These are phyloP conservation scores for Trichoderma sp. DNA, from an alignment of 2,329 filamentous ascomycete species.

Conservation along the genomic window DNA sequence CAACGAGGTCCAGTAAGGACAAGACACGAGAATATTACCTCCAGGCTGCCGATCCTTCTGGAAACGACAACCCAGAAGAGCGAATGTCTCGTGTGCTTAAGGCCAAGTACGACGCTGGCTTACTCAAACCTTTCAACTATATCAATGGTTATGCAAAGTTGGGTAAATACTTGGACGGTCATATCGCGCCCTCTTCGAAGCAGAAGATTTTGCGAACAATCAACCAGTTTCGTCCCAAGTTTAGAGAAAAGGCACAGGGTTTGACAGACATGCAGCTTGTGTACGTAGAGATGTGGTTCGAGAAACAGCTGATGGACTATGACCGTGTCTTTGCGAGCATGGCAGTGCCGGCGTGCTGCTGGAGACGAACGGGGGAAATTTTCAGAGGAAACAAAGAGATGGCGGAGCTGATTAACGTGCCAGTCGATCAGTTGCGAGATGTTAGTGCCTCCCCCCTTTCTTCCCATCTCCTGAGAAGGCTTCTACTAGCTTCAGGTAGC, in stretches of 20 bases:
- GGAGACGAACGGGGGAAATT: constrained; percentile 95
- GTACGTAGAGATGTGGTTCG: constrained; percentile 99
- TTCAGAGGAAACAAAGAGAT: constrained; percentile 98
- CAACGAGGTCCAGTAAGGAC: constrained; percentile 69
- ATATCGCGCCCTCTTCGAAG: constrained; percentile 80
- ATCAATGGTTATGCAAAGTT: constrained; percentile 92
- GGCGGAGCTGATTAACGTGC: constrained; percentile 92
- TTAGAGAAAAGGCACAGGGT: constrained; percentile 89
- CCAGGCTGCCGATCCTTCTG: constrained; percentile 92
- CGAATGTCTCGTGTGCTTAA: constrained; percentile 92
- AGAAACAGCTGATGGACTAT: constrained; percentile 94
- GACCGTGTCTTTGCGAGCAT: constrained; percentile 98
- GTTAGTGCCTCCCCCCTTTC: constrained; percentile 55
- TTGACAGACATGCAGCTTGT: constrained; percentile 94
- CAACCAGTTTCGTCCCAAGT: constrained; percentile 92
- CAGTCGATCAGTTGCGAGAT: constrained; percentile 87
- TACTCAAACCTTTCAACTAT: constrained; percentile 97
- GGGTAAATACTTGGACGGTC: constrained; percentile 87
- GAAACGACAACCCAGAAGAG: constrained; percentile 82
- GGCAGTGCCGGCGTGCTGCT: constrained; percentile 97
- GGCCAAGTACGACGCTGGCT: constrained; percentile 93
- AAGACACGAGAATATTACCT: constrained; percentile 90
- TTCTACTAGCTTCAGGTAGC: background rate
- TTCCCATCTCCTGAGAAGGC: background rate
- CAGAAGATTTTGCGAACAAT: constrained; percentile 91